These are phyloP conservation scores for Camelina laxa DNA, from an alignment of 345 rosid species.

Conservation along the genomic window DNA sequence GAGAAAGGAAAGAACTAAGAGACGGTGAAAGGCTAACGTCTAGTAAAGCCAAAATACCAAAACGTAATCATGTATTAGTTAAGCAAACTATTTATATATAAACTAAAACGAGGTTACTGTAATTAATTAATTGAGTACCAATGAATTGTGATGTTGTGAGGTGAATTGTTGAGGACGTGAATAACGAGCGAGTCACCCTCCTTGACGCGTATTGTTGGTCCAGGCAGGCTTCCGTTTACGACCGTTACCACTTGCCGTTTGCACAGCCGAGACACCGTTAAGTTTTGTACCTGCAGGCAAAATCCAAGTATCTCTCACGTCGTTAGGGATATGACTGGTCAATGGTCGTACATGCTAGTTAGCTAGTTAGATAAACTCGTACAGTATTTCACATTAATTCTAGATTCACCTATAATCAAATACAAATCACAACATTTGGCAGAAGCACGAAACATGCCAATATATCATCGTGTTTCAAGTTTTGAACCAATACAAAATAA, in stretches of 20 bases:
- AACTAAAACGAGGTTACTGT: background rate
- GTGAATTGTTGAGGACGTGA: conserved; percentile 77
- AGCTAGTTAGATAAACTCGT: background rate
- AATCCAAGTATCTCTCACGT: conserved; percentile 22
- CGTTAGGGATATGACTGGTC: conserved; percentile 20
- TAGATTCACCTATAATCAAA: background rate
- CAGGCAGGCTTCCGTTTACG: conserved; percentile 80
- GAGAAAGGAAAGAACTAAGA: background rate
- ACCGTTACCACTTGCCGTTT: conserved; percentile 62
- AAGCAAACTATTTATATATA: background rate
- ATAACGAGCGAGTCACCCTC: conserved; percentile 84
- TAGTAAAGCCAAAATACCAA: conserved; percentile 5
- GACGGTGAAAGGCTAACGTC: conserved; percentile 30
- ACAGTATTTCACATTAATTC: background rate
- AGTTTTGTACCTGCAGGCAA: conserved; percentile 74
- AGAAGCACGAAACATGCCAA: too few relatives aligned
- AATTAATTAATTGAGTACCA: conserved; percentile 51
- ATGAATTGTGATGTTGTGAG: conserved; percentile 83
- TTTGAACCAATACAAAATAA: background rate
- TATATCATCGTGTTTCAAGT: background rate
- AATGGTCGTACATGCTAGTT: background rate
- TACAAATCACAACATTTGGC: background rate
- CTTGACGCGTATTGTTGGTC: conserved; percentile 61
- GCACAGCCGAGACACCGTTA: conserved; percentile 62
- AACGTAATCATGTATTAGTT: background rate